Evolutionary conservation across 345 rosid genomes (phyloP).

Genomic region (Iberis pinnata): DNA sequence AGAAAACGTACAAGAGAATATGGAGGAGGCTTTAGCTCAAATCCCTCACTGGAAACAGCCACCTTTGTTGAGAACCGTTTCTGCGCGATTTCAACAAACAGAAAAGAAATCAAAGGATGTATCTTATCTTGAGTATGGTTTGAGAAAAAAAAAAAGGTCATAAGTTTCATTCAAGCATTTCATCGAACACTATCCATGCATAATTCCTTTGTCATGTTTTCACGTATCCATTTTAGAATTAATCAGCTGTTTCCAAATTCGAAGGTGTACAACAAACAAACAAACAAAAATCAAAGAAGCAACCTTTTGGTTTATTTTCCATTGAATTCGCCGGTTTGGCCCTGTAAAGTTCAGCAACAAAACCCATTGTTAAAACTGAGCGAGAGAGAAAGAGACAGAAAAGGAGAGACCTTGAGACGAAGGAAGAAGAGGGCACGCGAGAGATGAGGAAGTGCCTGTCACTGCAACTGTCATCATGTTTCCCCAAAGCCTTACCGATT

Average conservation of each 20-base stretch:
- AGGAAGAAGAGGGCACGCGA: conserved; percentile 21
- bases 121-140: not conserved
- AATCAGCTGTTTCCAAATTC: not conserved
- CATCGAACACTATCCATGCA: conserved; percentile 42
- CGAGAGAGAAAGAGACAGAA: not conserved
- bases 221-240: not conserved
- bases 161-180: conserved; percentile 39
- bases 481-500: not conserved
- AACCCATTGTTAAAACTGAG: conserved; percentile 4
- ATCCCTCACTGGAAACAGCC: conserved; percentile 33
- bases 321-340: conserved; percentile 23
- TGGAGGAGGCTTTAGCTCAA: conserved; percentile 83
- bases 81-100: too few species aligned
- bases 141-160: not conserved
- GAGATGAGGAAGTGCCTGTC: conserved; percentile 18
- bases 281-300: not conserved
- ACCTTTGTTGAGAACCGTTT: conserved; percentile 33
- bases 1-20: conserved; percentile 60
- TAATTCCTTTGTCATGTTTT: not conserved
- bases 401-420: conserved; percentile 26
- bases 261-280: too few species aligned
- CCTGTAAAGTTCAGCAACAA: conserved; percentile 18
- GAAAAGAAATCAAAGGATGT: not conserved
- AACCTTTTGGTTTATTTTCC: conserved; percentile 34
- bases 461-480: conserved; percentile 24